Base-by-base conservation (phyloP, 257 asterid genomes). In the Solanum bulbocastanum region DNA sequence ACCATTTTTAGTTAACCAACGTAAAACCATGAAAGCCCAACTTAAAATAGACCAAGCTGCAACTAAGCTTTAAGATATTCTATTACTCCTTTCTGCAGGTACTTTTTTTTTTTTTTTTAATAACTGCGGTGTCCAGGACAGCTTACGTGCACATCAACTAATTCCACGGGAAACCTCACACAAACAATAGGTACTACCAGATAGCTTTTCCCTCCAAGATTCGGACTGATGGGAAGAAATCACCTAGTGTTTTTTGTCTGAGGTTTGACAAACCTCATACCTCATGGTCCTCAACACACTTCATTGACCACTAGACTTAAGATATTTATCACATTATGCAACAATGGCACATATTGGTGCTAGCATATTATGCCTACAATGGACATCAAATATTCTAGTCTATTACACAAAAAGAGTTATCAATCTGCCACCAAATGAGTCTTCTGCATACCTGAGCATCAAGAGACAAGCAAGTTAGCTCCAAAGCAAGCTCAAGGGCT, bases 401-500 rank as follows among this genome's bases (percentile, higher is more conserved):
- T 85, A 39, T 40, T 40, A 66, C 40, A 85, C 66, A n/a, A 18
- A 36, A 30, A 65, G 40, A 82, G 69, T 30, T 78, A 35, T 35
- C 82, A 18, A 68, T 56, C 42, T 88, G 79, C 66, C 82, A 83
- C 27, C 76, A 44, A 88, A 84, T 74, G 84, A 86, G 84, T 82
- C 58, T 89, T 69, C 87, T 72, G 79, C 93, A 89, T 90, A 97
- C 99, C 98, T 97, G 98, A 87, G 96, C 88, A 91, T 97, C 99
- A 52, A 96, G 98, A 86, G 99, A 96, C 90, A 89, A 92, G 90
- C 99, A 96, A 46, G 98, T 94, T 86, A 95, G 92, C 89, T 97
- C 99, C 93, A 97, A 90, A 88, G 98, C 99, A 88, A 97, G 95
- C 94, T 97, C 99, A 94, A 97, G 92, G 20, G 99, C 99, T 89